Conservation (phyloP, 768 basidiomycete genomes). For the Lactarius quietus region DNA sequence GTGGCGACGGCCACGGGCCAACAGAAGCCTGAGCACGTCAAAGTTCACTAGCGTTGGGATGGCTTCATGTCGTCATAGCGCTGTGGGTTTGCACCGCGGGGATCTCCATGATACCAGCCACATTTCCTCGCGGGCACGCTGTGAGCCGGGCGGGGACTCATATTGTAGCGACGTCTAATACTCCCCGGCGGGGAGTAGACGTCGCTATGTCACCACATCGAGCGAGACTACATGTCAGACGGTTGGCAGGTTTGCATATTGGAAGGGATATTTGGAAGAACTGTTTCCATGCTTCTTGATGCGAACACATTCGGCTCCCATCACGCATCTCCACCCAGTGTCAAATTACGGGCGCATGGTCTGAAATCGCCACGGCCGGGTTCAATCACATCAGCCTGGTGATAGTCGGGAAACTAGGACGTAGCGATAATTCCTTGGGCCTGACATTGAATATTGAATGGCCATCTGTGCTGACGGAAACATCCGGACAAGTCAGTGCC, state of each 20-base stretch:
- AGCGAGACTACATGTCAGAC: background rate
- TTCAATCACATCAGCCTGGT: background rate
- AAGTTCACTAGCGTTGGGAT: background rate
- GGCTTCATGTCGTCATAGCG: slow-evolving; percentile 10
- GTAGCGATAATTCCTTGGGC: background rate
- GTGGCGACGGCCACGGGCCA: background rate
- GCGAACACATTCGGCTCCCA: background rate
- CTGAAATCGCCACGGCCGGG: background rate
- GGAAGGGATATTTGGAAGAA: background rate
- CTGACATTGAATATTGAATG: background rate
- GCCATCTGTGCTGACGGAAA: background rate
- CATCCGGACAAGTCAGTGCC: background rate
- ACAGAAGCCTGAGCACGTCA: background rate
- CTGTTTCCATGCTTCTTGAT: slow-evolving; percentile 1
- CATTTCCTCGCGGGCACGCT: background rate
- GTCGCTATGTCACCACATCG: background rate
- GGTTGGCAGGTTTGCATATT: background rate
- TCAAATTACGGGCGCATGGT: background rate
- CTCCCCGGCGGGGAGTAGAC: background rate
- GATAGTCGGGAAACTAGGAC: background rate
- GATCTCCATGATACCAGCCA: background rate
- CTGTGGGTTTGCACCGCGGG: background rate
- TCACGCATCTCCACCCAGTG: background rate
- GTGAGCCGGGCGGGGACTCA: background rate
- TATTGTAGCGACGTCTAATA: no score